Conservation (phyloP, 2,329 filamentous ascomycete genomes). For the Pseudogymnoascus sp. region DNA sequence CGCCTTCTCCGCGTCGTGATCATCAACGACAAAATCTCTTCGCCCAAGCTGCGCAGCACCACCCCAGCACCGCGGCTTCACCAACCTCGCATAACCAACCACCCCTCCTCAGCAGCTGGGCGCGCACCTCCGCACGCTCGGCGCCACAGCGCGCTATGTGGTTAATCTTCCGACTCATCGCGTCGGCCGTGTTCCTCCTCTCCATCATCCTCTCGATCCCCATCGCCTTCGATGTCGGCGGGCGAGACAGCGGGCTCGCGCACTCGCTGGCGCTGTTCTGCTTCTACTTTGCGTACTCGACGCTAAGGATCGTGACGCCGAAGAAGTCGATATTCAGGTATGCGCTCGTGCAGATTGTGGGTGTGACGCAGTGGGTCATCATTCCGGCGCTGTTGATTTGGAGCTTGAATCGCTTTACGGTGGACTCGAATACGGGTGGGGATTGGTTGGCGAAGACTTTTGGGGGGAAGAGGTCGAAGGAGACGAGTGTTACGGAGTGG, state of each 20-base stretch:
- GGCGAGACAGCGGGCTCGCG: conserved; percentile 84
- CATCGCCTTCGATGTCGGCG: conserved; percentile 95
- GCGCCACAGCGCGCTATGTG: conserved; percentile 58
- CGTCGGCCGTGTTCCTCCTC: conserved; percentile 77
- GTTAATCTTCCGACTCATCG: conserved; percentile 64
- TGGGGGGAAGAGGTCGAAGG: conserved; percentile 53
- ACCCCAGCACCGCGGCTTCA: background rate
- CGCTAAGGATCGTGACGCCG: conserved; percentile 73
- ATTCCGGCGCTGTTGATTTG: conserved; percentile 85
- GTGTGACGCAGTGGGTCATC: conserved; percentile 75
- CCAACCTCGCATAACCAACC: background rate
- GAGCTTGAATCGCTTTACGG: conserved; percentile 90
- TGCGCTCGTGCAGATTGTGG: conserved; percentile 59
- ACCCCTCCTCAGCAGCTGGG: conserved; percentile 21
- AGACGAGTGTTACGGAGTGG: conserved; percentile 70
- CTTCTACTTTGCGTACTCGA: conserved; percentile 86
- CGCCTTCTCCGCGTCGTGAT: background rate
- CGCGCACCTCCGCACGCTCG: conserved; percentile 39
- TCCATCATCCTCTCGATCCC: conserved; percentile 93
- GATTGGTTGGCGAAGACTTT: conserved; percentile 80
- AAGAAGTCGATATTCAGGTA: conserved; percentile 67
- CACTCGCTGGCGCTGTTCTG: conserved; percentile 83
- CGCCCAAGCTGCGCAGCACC: background rate
- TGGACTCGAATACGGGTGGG: conserved; percentile 64
- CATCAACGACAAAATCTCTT: background rate